Base-by-base conservation (phyloP, 164 flowering plant species). In the Santalum album region DNA sequence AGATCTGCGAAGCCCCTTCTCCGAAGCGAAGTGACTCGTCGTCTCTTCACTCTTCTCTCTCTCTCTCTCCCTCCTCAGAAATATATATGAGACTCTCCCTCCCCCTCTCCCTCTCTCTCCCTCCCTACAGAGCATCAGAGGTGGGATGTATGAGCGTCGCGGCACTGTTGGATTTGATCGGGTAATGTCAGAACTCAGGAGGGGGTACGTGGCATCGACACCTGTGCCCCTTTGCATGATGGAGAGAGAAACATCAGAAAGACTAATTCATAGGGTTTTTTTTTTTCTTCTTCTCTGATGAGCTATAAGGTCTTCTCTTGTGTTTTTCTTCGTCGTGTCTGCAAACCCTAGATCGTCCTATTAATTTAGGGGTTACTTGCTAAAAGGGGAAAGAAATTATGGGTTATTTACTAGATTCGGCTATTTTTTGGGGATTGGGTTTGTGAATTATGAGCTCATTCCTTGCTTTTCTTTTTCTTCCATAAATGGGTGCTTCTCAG, bases 201-300 rank as follows among this genome's bases (percentile, higher is more conserved):
- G n/a, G n/a, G n/a, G n/a, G n/a, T 46, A 51, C 64, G 46, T 60
- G 65, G 52, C 65, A 46, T 56, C 57, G 69, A 57, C 73, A 65
- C 55, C 64, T 60, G 68, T 64, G 59, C 56, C 21, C 43, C 47
- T 29, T 9, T 65, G 73, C 73, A 69, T 69, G 69, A 23, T 6
- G 20, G 58, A 54, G 53, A 53, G 35, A 42, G 49, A 24, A 29
- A 12, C 3, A 2, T 35, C 18, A 47, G 59, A 25, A 49, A 56
- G 32, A n/a, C n/a, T n/a, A n/a, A n/a, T n/a, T n/a, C n/a, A n/a
- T n/a, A n/a, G 34, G 34, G 34, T 29, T 29, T 29, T 29, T 29
- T 29, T 29, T 29, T 29, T 29, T 29, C 9, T 29, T 29, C 9
- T 29, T 29, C 6, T 29, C 9, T 29, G 4, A 3, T 29, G 9